Evolutionary conservation across 2,329 filamentous ascomycete genomes (phyloP).

Genomic region (Fusarium decemcellulare): DNA sequence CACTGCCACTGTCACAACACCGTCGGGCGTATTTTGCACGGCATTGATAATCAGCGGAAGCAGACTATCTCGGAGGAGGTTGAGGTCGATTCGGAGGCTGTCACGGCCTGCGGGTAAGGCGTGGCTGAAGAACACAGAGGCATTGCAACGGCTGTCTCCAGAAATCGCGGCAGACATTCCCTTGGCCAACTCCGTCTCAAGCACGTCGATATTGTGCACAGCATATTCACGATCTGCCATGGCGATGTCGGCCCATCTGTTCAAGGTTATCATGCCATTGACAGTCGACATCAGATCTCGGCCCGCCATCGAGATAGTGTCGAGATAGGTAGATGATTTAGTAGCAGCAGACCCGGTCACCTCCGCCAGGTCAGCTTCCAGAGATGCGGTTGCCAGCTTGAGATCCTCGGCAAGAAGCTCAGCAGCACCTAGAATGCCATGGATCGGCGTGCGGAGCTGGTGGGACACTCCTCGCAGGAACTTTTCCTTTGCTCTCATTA

Average conservation of each 20-base stretch:
- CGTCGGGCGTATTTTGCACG: conserved; percentile 55
- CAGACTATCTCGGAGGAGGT: conserved; percentile 58
- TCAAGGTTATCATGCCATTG: conserved; percentile 60
- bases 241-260: conserved; percentile 55
- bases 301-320: conserved; percentile 56
- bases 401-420: conserved; percentile 60
- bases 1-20: conserved; percentile 53
- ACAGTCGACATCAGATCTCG: conserved; percentile 60
- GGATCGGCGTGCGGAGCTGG: conserved; percentile 63
- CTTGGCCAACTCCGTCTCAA: conserved; percentile 32
- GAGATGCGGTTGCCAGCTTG: conserved; percentile 3
- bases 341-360: conserved; percentile 1
- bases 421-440: conserved; percentile 57
- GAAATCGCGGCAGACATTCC: conserved; percentile 10
- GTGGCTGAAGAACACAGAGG: conserved; percentile 37
- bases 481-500: conserved; percentile 58
- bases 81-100: conserved; percentile 53
- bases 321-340: conserved; percentile 39
- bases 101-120: conserved; percentile 37
- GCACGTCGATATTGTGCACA: conserved; percentile 21
- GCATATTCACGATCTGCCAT: conserved; percentile 49
- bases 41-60: conserved; percentile 59
- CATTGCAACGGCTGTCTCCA: conserved; percentile 19
- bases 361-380: neutral
- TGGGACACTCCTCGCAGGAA: conserved; percentile 63